phyloP scores from a whole-genome alignment of 1,139 yeast species.

The Geotrichum europaeum region DNA sequence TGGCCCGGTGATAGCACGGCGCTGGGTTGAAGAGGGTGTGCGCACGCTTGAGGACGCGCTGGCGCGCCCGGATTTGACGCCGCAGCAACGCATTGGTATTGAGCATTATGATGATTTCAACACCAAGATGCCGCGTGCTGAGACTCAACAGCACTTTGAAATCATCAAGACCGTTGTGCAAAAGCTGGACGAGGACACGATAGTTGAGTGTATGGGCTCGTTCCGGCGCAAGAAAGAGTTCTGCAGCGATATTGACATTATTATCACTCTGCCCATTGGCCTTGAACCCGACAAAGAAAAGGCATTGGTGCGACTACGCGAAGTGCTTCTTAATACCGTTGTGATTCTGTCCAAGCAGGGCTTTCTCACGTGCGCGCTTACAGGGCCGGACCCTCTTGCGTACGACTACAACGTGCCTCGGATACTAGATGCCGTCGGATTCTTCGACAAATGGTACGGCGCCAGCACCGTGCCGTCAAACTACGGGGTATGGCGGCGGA shows the following conservation, averaged over 20 bases:
- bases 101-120: conserved; percentile 49
- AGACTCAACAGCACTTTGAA: conserved; percentile 41
- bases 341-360: conserved; percentile 28
- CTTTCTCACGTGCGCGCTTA: conserved; percentile 35
- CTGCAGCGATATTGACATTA: conserved; percentile 57
- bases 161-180: conserved; percentile 34
- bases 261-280: conserved; percentile 39
- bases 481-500: conserved; percentile 43
- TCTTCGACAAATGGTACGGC: conserved; percentile 7
- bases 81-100: conserved; percentile 43
- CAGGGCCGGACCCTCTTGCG: conserved; percentile 19
- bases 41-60: conserved; percentile 41
- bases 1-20: conserved; percentile 44
- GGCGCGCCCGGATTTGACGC: conserved; percentile 34
- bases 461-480: conserved; percentile 19
- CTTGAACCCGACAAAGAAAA: conserved; percentile 29
- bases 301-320: conserved; percentile 30
- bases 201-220: conserved; percentile 49
- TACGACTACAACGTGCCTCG: conserved; percentile 1
- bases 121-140: conserved; percentile 43
- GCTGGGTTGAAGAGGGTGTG: conserved; percentile 41
- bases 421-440: conserved; percentile 13
- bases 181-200: conserved; percentile 38
- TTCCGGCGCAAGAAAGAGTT: conserved; percentile 45
- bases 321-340: conserved; percentile 33